Percentiles rank a stretch among this genome's conserved stretches.
Evolutionary conservation across 2,329 filamentous ascomycete genomes (phyloP).

Genomic region (Periconia sp.): DNA sequence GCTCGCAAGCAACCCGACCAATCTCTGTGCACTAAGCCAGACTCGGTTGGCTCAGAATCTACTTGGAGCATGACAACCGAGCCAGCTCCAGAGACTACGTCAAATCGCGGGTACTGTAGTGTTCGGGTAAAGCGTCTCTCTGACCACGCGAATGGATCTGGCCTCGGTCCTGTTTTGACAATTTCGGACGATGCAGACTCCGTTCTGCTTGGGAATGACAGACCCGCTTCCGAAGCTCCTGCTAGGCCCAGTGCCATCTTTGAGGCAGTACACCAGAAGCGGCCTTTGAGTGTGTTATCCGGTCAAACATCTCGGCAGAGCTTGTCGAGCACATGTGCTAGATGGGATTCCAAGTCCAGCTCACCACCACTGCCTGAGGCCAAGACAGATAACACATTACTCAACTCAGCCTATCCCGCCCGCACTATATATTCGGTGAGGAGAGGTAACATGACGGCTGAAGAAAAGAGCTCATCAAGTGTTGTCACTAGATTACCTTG

Average conservation of each 20-base stretch:
- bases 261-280: conserved; percentile 2
- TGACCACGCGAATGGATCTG: conserved; percentile 16
- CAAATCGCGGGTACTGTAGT: too few relatives aligned
- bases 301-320: conserved; percentile 16
- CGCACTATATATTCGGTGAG: too few relatives aligned
- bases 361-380: conserved; percentile 10
- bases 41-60: conserved; percentile 9
- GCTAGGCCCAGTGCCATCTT: conserved; percentile 4
- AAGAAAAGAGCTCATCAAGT: too few relatives aligned
- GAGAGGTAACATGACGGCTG: too few relatives aligned
- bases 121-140: conserved; percentile 28
- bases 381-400: background rate
- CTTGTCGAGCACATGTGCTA: conserved; percentile 11
- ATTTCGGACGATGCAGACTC: conserved; percentile 33
- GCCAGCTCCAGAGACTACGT: conserved; percentile 11
- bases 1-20: too few relatives aligned
- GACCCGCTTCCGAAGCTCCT: conserved; percentile 15
- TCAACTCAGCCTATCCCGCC: too few relatives aligned
- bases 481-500: too few relatives aligned
- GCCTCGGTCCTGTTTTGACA: conserved; percentile 25
- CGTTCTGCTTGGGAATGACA: conserved; percentile 21
- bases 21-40: conserved; percentile 1
- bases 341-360: conserved; percentile 8
- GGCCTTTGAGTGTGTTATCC: conserved; percentile 16
- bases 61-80: conserved; percentile 12